Evolutionary conservation across 75 land plant species (phyloP).

Genomic region (Azolla pinnata): DNA sequence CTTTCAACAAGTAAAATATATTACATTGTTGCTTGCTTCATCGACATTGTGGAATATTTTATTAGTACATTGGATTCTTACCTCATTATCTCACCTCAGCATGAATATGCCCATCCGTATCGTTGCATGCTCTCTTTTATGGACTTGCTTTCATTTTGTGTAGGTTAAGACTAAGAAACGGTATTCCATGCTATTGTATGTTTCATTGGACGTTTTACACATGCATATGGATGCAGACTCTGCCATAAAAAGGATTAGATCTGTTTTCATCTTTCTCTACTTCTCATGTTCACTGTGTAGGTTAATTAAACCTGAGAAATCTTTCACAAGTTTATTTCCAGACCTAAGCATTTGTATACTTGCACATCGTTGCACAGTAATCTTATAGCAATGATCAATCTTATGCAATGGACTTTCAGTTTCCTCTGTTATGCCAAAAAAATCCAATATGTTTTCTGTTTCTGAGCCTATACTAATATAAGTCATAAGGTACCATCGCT

Average conservation of each 20-base stretch:
- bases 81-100: too few species aligned
- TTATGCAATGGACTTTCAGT: neutral
- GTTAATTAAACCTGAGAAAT: too few species aligned
- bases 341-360: neutral
- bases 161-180: neutral
- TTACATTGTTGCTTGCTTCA: constrained; percentile 9
- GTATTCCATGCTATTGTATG: neutral
- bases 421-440: neutral
- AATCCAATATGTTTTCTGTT: neutral
- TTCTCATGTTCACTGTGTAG: too few species aligned
- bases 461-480: neutral
- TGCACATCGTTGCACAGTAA: neutral
- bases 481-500: neutral
- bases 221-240: too few species aligned
- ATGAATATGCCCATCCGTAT: too few species aligned
- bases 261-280: too few species aligned
- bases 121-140: neutral
- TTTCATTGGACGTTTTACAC: too few species aligned
- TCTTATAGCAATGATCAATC: neutral
- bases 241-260: too few species aligned
- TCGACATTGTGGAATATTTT: neutral
- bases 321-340: neutral
- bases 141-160: neutral
- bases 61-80: neutral
- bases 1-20: neutral